A percentile compares a stretch with the other conserved stretches of the same genome.
phyloP scores from a whole-genome alignment of 106 monocot species.

The Xerophyta viscosa region DNA sequence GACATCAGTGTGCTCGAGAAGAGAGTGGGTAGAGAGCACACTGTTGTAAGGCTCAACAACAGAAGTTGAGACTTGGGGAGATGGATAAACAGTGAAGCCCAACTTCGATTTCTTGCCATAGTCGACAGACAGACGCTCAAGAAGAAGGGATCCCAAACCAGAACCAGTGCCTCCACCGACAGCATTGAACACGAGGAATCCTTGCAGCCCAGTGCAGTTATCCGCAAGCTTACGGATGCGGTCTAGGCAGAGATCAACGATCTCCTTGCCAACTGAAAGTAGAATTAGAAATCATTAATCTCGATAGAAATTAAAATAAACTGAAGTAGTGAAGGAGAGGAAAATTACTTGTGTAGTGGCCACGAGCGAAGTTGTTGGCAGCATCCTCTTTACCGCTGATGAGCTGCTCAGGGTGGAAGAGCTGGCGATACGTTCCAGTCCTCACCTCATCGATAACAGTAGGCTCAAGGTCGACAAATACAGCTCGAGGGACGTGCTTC shows the following conservation, averaged over 20 bases:
- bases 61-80: conserved; percentile 4
- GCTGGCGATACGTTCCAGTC: conserved; percentile 8
- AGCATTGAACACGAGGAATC: conserved; percentile 9
- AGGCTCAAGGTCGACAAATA: conserved; percentile 7
- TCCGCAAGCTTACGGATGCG: conserved; percentile 8
- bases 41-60: conserved; percentile 11
- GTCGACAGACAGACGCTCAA: conserved; percentile 7
- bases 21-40: conserved; percentile 7
- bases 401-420: conserved; percentile 10
- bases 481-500: conserved; percentile 8
- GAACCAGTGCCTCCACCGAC: conserved; percentile 10
- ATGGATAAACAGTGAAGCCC: conserved; percentile 6
- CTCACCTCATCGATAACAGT: conserved; percentile 10
- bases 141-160: conserved; percentile 4
- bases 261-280: conserved; percentile 7
- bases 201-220: conserved; percentile 8
- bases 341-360: conserved; percentile 6
- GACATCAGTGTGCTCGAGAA: conserved; percentile 9
- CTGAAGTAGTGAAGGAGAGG: neutral
- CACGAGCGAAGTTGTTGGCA: conserved; percentile 10
- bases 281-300: neutral
- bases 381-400: conserved; percentile 9
- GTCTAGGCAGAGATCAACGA: conserved; percentile 7
- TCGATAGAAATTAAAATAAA: neutral
- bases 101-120: conserved; percentile 9